Percentiles rank a stretch among this genome's conserved stretches.
These are phyloP conservation scores for Syncephalastrum racemosum DNA, from an alignment of 371 early-diverging fungal species.

Conservation along the genomic window DNA sequence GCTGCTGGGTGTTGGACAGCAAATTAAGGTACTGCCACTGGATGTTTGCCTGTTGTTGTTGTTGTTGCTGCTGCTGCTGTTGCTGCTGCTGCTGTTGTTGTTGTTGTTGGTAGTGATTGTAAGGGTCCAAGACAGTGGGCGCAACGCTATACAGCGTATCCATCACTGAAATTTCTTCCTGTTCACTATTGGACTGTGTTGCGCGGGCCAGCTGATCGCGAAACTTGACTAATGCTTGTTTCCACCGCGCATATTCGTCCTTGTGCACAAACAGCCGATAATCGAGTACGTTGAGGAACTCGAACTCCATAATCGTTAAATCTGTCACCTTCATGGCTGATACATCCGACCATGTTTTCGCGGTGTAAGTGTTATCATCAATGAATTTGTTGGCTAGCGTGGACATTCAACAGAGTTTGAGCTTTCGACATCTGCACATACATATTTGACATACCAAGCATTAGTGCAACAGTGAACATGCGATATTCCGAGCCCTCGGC, in stretches of 20 bases:
- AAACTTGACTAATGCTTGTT: conserved; percentile 25
- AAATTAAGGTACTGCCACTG: conserved; percentile 8
- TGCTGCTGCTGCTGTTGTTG: conserved; percentile 6
- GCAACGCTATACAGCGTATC: conserved; percentile 7
- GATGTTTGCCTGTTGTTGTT: conserved; percentile 10
- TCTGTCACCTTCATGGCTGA: conserved; percentile 62
- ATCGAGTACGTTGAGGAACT: conserved; percentile 60
- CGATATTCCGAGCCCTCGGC: conserved; percentile 76
- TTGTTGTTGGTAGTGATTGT: neutral
- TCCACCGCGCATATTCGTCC: conserved; percentile 53
- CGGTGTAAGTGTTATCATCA: conserved; percentile 70
- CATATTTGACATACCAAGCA: conserved; percentile 44
- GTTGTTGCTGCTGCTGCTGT: conserved; percentile 9
- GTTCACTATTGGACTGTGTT: too few relatives aligned
- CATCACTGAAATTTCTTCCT: too few relatives aligned
- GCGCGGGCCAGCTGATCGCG: neutral
- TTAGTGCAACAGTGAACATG: conserved; percentile 77
- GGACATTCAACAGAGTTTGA: neutral
- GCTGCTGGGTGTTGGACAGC: conserved; percentile 15
- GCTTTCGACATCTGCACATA: neutral
- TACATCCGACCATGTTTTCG: conserved; percentile 70
- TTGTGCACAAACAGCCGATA: conserved; percentile 58
- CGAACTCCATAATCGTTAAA: conserved; percentile 68
- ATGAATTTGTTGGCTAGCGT: conserved; percentile 61
- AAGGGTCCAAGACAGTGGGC: conserved; percentile 2